phyloP scores from a whole-genome alignment of 257 asterid genomes.

The Fraxinus excelsior region DNA sequence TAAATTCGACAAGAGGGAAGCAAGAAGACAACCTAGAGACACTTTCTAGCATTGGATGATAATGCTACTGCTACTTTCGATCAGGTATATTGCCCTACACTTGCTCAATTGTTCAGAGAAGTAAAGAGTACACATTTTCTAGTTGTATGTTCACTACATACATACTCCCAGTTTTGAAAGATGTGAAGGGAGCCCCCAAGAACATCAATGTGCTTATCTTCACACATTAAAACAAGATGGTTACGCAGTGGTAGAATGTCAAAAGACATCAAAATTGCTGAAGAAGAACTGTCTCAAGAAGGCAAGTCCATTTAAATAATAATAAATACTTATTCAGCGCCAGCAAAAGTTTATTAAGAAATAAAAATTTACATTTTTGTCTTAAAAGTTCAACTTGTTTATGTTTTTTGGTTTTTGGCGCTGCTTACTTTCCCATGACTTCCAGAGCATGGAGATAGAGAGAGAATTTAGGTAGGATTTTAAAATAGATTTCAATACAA shows the following conservation, averaged over 20 bases:
- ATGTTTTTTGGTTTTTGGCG: not conserved
- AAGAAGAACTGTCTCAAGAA: not conserved
- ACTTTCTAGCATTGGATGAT: constrained; percentile 3
- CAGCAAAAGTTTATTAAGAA: not conserved
- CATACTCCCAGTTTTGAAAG: not conserved
- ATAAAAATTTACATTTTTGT: not conserved
- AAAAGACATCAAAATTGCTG: not conserved
- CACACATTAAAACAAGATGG: not conserved
- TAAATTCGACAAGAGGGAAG: not conserved
- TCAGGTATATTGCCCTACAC: not conserved
- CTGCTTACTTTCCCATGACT: not conserved
- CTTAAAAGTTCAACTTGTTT: not conserved
- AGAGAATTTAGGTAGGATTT: no score
- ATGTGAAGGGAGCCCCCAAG: not conserved
- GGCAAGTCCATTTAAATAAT: not conserved
- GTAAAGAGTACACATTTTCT: not conserved
- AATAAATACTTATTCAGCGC: not conserved
- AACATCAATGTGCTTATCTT: not conserved
- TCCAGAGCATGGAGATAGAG: not conserved
- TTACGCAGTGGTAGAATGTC: not conserved
- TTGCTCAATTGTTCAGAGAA: not conserved
- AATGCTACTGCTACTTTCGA: not conserved
- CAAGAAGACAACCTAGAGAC: constrained; percentile 16
- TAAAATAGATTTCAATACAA: no score
- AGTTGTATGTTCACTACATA: not conserved